These are phyloP conservation scores for Luzula sylvatica DNA, from an alignment of 176 grass and related monocot species.

Conservation along the genomic window DNA sequence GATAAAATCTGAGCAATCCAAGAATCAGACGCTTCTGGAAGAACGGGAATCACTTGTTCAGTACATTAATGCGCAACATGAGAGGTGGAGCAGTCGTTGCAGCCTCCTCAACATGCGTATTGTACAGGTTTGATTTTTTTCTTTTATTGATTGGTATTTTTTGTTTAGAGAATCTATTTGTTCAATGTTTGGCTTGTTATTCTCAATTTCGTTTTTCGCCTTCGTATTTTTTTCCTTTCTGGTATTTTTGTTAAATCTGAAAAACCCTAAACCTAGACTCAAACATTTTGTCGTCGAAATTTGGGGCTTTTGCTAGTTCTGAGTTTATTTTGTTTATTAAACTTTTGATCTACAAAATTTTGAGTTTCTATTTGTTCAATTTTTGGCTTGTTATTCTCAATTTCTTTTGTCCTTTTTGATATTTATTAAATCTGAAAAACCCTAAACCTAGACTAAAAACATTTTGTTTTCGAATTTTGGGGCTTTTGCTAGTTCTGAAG, in stretches of 20 bases:
- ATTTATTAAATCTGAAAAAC: too few species aligned
- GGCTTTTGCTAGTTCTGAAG: too few species aligned
- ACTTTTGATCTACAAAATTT: too few species aligned
- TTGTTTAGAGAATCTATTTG: not conserved
- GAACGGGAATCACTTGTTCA: not conserved
- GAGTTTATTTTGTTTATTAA: not conserved
- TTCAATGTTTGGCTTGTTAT: not conserved
- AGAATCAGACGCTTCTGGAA: not conserved
- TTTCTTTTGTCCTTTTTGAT: too few species aligned
- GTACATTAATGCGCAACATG: not conserved
- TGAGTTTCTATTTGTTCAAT: not conserved
- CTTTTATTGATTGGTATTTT: not conserved
- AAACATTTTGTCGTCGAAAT: not conserved
- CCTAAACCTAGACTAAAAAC: too few species aligned
- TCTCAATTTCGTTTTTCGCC: not conserved
- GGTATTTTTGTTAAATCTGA: too few species aligned
- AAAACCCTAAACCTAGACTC: conserved; percentile 9
- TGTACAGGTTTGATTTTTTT: conserved; percentile 8
- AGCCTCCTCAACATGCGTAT: not conserved
- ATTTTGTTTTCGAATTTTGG: too few species aligned
- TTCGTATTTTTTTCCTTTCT: too few species aligned
- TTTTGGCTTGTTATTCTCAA: not conserved
- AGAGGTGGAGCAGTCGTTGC: not conserved
- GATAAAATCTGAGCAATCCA: conserved; percentile 1
- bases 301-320: not conserved